These are phyloP conservation scores for Oenanthe javanica DNA, from an alignment of 140 eudicot genomes.

Conservation along the genomic window DNA sequence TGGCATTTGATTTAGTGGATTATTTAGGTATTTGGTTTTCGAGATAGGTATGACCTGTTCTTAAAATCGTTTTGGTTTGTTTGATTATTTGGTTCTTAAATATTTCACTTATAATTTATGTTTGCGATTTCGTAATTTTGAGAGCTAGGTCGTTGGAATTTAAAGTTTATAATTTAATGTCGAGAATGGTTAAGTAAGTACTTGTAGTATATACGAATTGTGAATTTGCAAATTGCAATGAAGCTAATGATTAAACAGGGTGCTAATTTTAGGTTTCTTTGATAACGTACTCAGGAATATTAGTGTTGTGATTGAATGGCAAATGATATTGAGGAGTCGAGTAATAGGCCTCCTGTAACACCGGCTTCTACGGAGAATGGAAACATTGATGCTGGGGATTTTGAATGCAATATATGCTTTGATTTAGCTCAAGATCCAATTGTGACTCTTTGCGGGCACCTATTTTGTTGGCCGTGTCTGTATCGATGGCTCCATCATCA, in stretches of 20 bases:
- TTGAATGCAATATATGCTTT: slow-evolving; percentile 50
- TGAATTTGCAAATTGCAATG: not conserved
- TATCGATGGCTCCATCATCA: slow-evolving; percentile 41
- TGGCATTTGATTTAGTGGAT: not conserved
- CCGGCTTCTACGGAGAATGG: slow-evolving; percentile 18
- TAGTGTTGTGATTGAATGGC: not conserved
- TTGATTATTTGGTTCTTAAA: not conserved
- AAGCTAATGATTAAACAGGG: not conserved
- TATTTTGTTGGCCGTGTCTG: slow-evolving; percentile 49
- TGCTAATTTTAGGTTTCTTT: not conserved
- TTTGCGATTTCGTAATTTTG: not conserved
- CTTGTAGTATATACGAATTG: not conserved
- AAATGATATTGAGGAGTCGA: slow-evolving; percentile 7
- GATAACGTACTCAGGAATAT: not conserved
- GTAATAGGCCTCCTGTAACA: slow-evolving; percentile 13
- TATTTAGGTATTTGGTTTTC: not conserved
- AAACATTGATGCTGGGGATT: slow-evolving; percentile 32
- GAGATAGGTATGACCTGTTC: too few relatives aligned
- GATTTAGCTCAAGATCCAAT: slow-evolving; percentile 52
- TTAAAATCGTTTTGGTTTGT: not conserved
- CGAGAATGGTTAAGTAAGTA: too few relatives aligned
- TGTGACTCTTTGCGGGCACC: slow-evolving; percentile 46
- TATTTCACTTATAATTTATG: not conserved
- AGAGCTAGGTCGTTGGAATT: not conserved
- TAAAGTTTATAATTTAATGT: too few relatives aligned